phyloP scores from a whole-genome alignment of 768 basidiomycete genomes.

The Obba rivulosa region DNA sequence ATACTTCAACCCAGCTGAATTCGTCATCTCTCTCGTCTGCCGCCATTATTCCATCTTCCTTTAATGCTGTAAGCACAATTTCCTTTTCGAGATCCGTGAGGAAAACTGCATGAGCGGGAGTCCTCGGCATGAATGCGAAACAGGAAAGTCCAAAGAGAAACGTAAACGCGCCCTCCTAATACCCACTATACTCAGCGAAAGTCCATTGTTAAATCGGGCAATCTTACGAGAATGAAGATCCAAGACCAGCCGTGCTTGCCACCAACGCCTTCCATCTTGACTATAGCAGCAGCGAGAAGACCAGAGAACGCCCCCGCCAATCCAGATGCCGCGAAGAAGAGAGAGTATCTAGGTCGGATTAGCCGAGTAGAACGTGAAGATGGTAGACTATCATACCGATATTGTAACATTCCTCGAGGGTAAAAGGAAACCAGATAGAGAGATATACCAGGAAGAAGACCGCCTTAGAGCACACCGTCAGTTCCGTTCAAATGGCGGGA shows the following conservation, averaged over 20 bases:
- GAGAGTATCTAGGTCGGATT: slow-evolving; percentile 17
- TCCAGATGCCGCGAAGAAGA: slow-evolving; percentile 41
- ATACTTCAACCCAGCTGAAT: slow-evolving; percentile 57
- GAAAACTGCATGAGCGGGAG: slow-evolving; percentile 1
- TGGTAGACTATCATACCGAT: slow-evolving; percentile 29
- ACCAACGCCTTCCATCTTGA: slow-evolving; percentile 48
- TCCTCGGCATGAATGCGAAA: slow-evolving; percentile 42
- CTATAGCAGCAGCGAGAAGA: slow-evolving; percentile 54
- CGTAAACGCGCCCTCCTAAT: slow-evolving; percentile 58
- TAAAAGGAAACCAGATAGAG: slow-evolving; percentile 26
- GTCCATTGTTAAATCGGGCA: background rate
- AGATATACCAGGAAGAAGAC: slow-evolving; percentile 40
- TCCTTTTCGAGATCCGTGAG: slow-evolving; percentile 3
- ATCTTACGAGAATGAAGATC: slow-evolving; percentile 54
- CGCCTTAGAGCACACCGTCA: slow-evolving; percentile 18
- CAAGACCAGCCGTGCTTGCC: slow-evolving; percentile 59
- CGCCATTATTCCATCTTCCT: slow-evolving; percentile 20
- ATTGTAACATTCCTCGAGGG: slow-evolving; percentile 21
- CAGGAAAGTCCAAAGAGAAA: slow-evolving; percentile 47
- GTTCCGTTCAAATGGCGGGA: slow-evolving; percentile 7
- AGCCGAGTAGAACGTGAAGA: slow-evolving; percentile 50
- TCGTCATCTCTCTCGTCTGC: slow-evolving; percentile 36
- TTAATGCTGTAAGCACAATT: background rate
- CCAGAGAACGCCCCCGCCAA: slow-evolving; percentile 61
- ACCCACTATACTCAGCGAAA: background rate